These are phyloP conservation scores for Phialocephala subalpina DNA, from an alignment of 2,329 filamentous ascomycete species.

Conservation along the genomic window DNA sequence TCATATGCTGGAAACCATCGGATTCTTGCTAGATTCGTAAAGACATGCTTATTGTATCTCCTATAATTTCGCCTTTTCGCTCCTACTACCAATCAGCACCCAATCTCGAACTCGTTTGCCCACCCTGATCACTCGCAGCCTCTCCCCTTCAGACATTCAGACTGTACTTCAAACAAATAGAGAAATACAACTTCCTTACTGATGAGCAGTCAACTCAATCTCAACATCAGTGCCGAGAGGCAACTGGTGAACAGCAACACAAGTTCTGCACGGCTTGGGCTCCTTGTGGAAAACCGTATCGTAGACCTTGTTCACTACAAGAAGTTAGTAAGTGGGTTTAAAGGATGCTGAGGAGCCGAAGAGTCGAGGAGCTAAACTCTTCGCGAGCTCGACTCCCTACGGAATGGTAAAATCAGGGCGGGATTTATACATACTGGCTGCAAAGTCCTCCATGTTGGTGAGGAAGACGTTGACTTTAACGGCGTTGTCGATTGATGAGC, in stretches of 20 bases:
- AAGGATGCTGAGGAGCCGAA: too few relatives aligned
- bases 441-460: conserved; percentile 71
- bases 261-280: conserved; percentile 57
- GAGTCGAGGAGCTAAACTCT: too few relatives aligned
- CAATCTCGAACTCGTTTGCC: not conserved
- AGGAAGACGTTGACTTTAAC: conserved; percentile 75
- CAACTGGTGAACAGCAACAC: conserved; percentile 59
- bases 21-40: not conserved
- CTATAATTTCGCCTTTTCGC: conserved; percentile 22
- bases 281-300: conserved; percentile 55
- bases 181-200: conserved; percentile 36
- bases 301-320: conserved; percentile 67
- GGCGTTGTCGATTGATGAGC: conserved; percentile 64
- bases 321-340: too few relatives aligned
- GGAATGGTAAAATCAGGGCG: too few relatives aligned
- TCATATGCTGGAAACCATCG: not conserved
- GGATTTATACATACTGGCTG: too few relatives aligned
- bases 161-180: not conserved
- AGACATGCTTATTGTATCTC: not conserved
- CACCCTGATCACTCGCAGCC: not conserved
- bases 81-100: conserved; percentile 11
- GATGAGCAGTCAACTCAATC: conserved; percentile 58
- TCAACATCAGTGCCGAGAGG: conserved; percentile 60
- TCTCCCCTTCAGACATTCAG: not conserved
- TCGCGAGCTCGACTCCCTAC: too few relatives aligned